These are phyloP conservation scores for Salix arbutifolia DNA, from an alignment of 345 rosid genomes.

Conservation along the genomic window DNA sequence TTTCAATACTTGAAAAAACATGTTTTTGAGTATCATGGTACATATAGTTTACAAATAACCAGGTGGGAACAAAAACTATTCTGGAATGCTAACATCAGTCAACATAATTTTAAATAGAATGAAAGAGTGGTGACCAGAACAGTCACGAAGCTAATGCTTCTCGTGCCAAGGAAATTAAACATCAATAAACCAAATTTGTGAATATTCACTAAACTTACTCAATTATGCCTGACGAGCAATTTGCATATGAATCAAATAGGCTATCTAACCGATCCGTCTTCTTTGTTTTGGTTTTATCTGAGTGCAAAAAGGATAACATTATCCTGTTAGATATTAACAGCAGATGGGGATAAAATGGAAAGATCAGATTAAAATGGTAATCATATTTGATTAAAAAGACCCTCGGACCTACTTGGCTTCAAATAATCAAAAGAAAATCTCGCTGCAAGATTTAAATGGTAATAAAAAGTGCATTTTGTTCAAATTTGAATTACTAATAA, in stretches of 20 bases:
- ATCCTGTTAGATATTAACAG: background rate
- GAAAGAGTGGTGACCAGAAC: background rate
- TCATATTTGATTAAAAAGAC: background rate
- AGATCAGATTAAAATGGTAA: background rate
- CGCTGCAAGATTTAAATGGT: background rate
- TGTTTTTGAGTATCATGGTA: background rate
- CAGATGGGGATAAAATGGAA: background rate
- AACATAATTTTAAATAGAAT: background rate
- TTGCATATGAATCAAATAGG: slow-evolving; percentile 38
- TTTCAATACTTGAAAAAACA: background rate
- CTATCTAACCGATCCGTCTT: slow-evolving; percentile 19
- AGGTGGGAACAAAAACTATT: background rate
- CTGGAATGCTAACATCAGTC: background rate
- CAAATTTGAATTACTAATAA: background rate
- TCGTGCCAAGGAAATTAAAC: background rate
- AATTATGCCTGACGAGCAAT: slow-evolving; percentile 34
- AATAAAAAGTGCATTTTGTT: background rate
- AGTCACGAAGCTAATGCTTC: background rate
- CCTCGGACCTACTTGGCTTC: background rate
- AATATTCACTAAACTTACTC: slow-evolving; percentile 33
- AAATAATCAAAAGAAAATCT: background rate
- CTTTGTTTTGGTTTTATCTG: slow-evolving; percentile 33
- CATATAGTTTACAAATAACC: background rate
- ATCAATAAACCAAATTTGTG: background rate
- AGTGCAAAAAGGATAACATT: background rate